These are phyloP conservation scores for Mycena rosella DNA, from an alignment of 768 basidiomycete genomes.

Conservation along the genomic window DNA sequence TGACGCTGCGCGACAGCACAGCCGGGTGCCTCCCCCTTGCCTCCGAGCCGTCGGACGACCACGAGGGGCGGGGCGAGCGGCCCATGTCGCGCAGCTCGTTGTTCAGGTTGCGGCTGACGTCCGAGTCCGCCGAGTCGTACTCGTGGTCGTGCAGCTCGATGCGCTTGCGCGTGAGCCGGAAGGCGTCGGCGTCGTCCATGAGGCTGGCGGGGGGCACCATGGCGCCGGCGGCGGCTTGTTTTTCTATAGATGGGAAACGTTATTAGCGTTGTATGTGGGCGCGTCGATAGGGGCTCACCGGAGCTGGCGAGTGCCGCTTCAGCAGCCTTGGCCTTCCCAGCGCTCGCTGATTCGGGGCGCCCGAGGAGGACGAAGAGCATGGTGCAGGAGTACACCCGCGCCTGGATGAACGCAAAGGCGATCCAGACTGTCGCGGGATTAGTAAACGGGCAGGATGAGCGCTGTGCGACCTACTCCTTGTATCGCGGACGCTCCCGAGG, in stretches of 20 bases:
- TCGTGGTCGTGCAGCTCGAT: slow-evolving; percentile 14
- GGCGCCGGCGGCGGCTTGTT: not conserved
- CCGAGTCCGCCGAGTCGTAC: slow-evolving; percentile 18
- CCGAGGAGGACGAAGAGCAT: slow-evolving; percentile 17
- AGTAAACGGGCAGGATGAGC: not conserved
- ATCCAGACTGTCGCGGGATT: slow-evolving; percentile 19
- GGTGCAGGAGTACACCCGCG: slow-evolving; percentile 30
- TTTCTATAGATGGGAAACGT: not conserved
- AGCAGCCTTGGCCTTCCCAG: not conserved
- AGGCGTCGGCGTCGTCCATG: slow-evolving; percentile 30
- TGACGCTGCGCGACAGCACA: not conserved
- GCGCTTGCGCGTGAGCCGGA: slow-evolving; percentile 25
- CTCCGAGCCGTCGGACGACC: not conserved
- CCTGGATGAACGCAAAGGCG: slow-evolving; percentile 21
- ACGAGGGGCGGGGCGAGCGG: not conserved
- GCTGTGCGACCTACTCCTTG: slow-evolving; percentile 8
- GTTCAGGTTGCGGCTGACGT: slow-evolving; percentile 29
- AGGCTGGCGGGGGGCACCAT: slow-evolving; percentile 1
- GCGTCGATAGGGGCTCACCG: not conserved
- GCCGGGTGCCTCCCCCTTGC: not conserved
- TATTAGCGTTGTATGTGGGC: not conserved
- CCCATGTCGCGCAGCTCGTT: slow-evolving; percentile 22
- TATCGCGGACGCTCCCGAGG: not conserved
- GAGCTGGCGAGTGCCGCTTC: not conserved
- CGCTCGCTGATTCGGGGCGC: slow-evolving; percentile 7